Conservation (phyloP, 2,329 filamentous ascomycete species). For the Neonectria neomacrospora region DNA sequence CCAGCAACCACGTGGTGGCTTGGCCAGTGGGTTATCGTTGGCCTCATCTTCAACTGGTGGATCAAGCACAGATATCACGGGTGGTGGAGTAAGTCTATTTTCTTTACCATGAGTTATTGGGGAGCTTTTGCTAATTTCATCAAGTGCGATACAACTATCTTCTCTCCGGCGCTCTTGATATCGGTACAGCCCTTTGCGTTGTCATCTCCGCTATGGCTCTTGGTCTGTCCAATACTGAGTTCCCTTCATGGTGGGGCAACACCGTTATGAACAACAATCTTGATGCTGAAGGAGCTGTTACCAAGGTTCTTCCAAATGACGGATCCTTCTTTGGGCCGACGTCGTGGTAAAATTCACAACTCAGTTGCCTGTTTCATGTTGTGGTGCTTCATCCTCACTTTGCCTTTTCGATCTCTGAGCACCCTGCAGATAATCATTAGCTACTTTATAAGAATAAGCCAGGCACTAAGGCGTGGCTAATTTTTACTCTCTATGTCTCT, state of each 20-base stretch:
- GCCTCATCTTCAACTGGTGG: slow-evolving; percentile 74
- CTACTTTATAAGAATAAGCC: not conserved
- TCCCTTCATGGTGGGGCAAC: slow-evolving; percentile 13
- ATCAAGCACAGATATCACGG: slow-evolving; percentile 72
- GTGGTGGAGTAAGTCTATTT: slow-evolving; percentile 75
- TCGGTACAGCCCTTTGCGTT: slow-evolving; percentile 14
- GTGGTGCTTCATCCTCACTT: not conserved
- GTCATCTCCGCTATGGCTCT: slow-evolving; percentile 16
- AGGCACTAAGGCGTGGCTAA: not conserved
- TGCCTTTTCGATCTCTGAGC: not conserved
- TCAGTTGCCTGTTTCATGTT: not conserved
- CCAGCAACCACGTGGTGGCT: slow-evolving; percentile 76
- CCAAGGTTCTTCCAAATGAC: slow-evolving; percentile 11
- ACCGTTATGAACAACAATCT: slow-evolving; percentile 14
- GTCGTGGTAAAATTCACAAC: not conserved
- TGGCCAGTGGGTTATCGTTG: slow-evolving; percentile 72
- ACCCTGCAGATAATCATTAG: not conserved
- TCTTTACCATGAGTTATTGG: not conserved
- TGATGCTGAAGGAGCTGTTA: slow-evolving; percentile 6
- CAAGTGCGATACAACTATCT: slow-evolving; percentile 15
- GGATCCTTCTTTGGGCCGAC: slow-evolving; percentile 17
- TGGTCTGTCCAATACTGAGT: slow-evolving; percentile 6
- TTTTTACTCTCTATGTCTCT: not conserved
- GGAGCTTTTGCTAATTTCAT: not conserved
- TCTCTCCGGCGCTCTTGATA: slow-evolving; percentile 14